Conservation (phyloP, 805 yeast species). For the Lachancea lanzarotensis region DNA sequence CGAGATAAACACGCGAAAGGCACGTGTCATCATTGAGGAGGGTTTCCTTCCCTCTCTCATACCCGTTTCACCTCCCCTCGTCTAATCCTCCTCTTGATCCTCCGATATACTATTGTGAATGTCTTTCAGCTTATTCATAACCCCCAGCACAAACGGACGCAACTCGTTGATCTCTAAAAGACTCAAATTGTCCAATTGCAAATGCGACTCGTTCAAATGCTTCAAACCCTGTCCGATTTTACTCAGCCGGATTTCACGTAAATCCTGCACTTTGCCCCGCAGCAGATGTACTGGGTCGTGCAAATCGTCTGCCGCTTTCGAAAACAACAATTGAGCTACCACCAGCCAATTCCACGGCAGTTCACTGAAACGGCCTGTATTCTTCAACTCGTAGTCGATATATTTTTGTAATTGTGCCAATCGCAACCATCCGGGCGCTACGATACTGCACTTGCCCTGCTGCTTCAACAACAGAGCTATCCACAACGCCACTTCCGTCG, state of each 20-base stretch:
- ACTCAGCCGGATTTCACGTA: conserved; percentile 73
- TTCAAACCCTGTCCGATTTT: conserved; percentile 76
- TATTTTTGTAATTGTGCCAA: conserved; percentile 45
- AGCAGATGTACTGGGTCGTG: conserved; percentile 65
- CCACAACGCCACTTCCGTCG: conserved; percentile 78
- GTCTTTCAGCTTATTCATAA: conserved; percentile 71
- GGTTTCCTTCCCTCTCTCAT: no score
- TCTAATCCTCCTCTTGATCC: conserved; percentile 1
- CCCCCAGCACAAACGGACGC: conserved; percentile 70
- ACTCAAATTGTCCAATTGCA: conserved; percentile 77
- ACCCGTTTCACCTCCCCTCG: neutral
- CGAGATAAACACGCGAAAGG: no score
- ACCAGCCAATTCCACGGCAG: conserved; percentile 92
- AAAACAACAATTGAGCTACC: conserved; percentile 58
- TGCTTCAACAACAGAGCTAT: conserved; percentile 73
- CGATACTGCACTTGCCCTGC: conserved; percentile 79
- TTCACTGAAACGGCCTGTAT: conserved; percentile 53
- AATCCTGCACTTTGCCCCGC: conserved; percentile 67
- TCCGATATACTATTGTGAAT: conserved; percentile 28
- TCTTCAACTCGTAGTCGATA: conserved; percentile 59
- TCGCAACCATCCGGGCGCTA: conserved; percentile 81
- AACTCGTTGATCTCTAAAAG: conserved; percentile 82
- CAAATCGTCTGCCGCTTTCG: conserved; percentile 70
- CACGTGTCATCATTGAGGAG: no score
- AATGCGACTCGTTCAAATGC: conserved; percentile 73